Base-by-base conservation (phyloP, 1,284 basidiomycete species). In the Ceratorhiza oryzae-sativae region DNA sequence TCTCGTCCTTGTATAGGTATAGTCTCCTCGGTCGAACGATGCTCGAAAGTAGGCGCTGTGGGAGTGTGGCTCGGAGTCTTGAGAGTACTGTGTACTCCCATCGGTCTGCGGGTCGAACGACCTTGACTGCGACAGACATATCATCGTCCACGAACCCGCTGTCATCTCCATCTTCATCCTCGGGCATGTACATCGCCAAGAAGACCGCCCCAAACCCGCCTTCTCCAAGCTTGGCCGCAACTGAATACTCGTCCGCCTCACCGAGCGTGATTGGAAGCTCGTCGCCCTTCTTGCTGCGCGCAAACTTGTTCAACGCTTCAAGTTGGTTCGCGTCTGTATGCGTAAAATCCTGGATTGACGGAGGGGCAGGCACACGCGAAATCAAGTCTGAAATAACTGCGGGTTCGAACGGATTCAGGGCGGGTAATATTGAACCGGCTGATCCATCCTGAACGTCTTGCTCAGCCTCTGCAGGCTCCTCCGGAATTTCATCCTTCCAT, bases 151-250 rank as follows among this genome's bases (percentile, higher is more conserved):
- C 85, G 18, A 88, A 88, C 10, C 87, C 86, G 4, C 84, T 84
- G 15, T 88, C 86, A 6, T 84, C 83, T 0, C 88, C 86, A 3
- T 88, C 87, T 0, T 86, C 83, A 30, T 87, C 85, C 4, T 86
- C 83, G 25, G 56, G 46, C 46, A 73, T 60, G n/a, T 49, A 85
- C n/a, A 86, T 77, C 3, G 91, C 94, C 73, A 90, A 88, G 83
- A 97, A 99, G 10, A 99, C 97, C 1, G 92, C 88, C 0, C 97
- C 97, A 77, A 95, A 99, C 0, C 95, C 95, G 5, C 97, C 97
- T 82, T 99, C 97, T 4, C 97, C 97, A 25, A 99, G 85, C 81
- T 98, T 98, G 75, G 91, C 90, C 4, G 84, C 82, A 9, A 98
- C 87, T 63, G 86, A 85, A 77, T 92, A 94, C 55, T 82, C 82